A percentile compares a stretch with the other conserved stretches of the same genome.
These are phyloP conservation scores for Smallanthus sonchifolius DNA, from an alignment of 129 eudicot genomes.

Conservation along the genomic window DNA sequence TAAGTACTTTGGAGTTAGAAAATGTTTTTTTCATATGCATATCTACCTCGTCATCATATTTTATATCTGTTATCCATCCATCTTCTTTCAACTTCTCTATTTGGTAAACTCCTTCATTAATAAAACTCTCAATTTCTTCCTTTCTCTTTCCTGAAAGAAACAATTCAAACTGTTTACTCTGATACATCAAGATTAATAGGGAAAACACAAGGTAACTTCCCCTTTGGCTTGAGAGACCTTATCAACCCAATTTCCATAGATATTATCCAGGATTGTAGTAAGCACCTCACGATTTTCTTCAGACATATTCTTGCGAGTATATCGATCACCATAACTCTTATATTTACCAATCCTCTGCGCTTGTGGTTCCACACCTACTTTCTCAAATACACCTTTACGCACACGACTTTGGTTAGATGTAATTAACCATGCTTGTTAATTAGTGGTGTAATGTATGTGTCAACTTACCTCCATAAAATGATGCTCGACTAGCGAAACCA, in stretches of 20 bases:
- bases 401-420: conserved; percentile 29
- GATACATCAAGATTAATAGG: conserved; percentile 9
- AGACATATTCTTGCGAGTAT: conserved; percentile 70
- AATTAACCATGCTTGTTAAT: no score
- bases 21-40: background rate
- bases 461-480: conserved; percentile 72
- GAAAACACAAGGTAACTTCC: conserved; percentile 22
- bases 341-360: conserved; percentile 90
- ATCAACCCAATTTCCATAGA: conserved; percentile 76
- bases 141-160: conserved; percentile 57
- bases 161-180: background rate
- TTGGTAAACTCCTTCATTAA: conserved; percentile 82
- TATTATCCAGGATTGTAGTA: conserved; percentile 70
- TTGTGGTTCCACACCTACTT: conserved; percentile 87
- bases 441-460: background rate
- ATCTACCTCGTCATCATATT: conserved; percentile 98
- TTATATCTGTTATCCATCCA: conserved; percentile 91
- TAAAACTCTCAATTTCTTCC: conserved; percentile 71
- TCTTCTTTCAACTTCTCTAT: conserved; percentile 76
- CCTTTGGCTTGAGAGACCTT: conserved; percentile 68
- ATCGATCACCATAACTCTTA: conserved; percentile 83
- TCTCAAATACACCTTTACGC: conserved; percentile 67
- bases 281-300: conserved; percentile 91
- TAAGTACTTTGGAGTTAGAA: background rate
- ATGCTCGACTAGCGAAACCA: conserved; percentile 61